Conservation (phyloP, 495 filamentous ascomycete species). For the Chaetomidium leptoderma region DNA sequence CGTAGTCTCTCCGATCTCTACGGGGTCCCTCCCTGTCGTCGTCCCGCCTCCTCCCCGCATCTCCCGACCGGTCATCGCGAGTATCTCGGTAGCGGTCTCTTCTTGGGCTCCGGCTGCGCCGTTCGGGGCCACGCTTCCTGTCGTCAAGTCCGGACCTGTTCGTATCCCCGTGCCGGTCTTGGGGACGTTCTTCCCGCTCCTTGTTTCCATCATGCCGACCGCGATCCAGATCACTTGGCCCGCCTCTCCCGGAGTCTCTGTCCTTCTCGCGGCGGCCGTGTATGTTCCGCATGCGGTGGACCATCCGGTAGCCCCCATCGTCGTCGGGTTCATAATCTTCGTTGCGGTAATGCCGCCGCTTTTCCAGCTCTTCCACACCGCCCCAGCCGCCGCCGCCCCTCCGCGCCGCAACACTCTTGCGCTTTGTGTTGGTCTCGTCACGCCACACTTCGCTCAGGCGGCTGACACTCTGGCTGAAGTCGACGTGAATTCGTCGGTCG, state of each 20-base stretch:
- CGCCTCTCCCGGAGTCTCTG: slow-evolving; percentile 6
- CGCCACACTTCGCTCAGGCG: slow-evolving; percentile 90
- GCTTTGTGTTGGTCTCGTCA: slow-evolving; percentile 77
- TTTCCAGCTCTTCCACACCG: slow-evolving; percentile 78
- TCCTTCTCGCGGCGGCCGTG: slow-evolving; percentile 42
- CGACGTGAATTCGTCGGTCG: slow-evolving; percentile 95
- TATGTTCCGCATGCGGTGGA: slow-evolving; percentile 73
- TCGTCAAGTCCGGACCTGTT: slow-evolving; percentile 19
- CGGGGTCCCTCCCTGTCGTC: slow-evolving; percentile 26
- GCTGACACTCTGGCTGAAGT: slow-evolving; percentile 95
- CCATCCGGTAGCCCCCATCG: slow-evolving; percentile 65
- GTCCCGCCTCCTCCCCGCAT: slow-evolving; percentile 16
- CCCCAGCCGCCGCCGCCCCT: slow-evolving; percentile 82
- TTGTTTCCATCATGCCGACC: slow-evolving; percentile 12
- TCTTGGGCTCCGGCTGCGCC: slow-evolving; percentile 41
- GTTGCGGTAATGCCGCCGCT: slow-evolving; percentile 82
- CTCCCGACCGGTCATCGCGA: slow-evolving; percentile 18
- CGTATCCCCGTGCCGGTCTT: slow-evolving; percentile 18
- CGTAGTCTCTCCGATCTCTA: slow-evolving; percentile 23
- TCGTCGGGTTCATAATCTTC: slow-evolving; percentile 50
- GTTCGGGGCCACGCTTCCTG: slow-evolving; percentile 17
- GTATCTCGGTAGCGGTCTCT: slow-evolving; percentile 30
- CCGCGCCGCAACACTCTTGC: slow-evolving; percentile 49
- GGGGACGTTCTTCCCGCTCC: slow-evolving; percentile 8
- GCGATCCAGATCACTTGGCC: slow-evolving; percentile 6